A percentile compares a stretch with the other conserved stretches of the same genome.
Evolutionary conservation across 78 protist genomes (phyloP).

Genomic region (Dictyostelium intermedium): DNA sequence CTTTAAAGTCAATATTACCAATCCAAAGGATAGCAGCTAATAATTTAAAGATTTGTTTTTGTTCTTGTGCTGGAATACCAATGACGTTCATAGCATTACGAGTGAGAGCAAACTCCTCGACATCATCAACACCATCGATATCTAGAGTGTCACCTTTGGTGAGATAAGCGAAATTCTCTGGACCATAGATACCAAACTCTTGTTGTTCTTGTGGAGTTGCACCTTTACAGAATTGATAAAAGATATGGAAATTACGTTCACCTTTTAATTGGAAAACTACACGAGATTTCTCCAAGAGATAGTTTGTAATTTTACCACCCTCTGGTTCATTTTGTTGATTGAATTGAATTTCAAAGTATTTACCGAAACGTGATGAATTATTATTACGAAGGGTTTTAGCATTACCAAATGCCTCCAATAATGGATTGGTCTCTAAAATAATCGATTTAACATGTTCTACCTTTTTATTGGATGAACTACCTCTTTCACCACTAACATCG

Average conservation of each 20-base stretch:
- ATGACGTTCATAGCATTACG: conserved; percentile 87
- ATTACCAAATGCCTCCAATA: conserved; percentile 93
- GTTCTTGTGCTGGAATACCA: conserved; percentile 82
- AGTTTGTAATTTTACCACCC: conserved; percentile 91
- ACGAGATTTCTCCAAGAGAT: conserved; percentile 79
- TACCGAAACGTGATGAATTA: conserved; percentile 77
- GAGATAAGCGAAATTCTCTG: conserved; percentile 84
- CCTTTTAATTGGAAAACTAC: conserved; percentile 86
- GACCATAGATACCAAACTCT: conserved; percentile 73
- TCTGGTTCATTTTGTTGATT: conserved; percentile 83
- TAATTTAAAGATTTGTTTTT: conserved; percentile 56
- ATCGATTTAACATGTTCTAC: conserved; percentile 83
- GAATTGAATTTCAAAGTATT: conserved; percentile 83
- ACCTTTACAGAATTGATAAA: conserved; percentile 86
- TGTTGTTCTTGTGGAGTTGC: conserved; percentile 77
- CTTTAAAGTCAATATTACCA: conserved; percentile 87
- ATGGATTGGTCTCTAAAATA: conserved; percentile 88
- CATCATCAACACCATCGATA: conserved; percentile 73
- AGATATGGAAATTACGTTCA: conserved; percentile 96
- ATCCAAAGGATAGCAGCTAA: conserved; percentile 90
- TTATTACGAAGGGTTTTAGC: conserved; percentile 82
- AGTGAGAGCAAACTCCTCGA: conserved; percentile 46
- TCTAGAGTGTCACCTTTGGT: conserved; percentile 67
- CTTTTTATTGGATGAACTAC: conserved; percentile 40
- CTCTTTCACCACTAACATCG: conserved; percentile 61